Conservation (phyloP, 2,329 filamentous ascomycete genomes). For the Cladosporium velox region DNA sequence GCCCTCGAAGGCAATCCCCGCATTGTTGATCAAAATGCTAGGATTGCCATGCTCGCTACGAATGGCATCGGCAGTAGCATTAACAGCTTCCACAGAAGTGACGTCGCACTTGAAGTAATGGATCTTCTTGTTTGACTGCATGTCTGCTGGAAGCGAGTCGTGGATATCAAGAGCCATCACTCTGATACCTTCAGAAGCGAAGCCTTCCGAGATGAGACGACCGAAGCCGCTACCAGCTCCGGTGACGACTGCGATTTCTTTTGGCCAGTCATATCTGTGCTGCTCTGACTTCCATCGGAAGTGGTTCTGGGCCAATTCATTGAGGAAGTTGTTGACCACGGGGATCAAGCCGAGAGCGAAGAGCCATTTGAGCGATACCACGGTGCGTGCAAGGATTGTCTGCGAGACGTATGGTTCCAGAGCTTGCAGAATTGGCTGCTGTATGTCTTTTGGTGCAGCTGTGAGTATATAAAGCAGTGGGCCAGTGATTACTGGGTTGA, state of each 20-base stretch:
- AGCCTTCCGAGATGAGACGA: slow-evolving; percentile 37
- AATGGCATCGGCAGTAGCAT: slow-evolving; percentile 43
- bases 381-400: slow-evolving; percentile 30
- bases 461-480: slow-evolving; percentile 36
- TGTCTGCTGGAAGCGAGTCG: slow-evolving; percentile 36
- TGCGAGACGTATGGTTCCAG: slow-evolving; percentile 33
- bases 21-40: slow-evolving; percentile 54
- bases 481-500: slow-evolving; percentile 35
- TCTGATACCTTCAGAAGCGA: slow-evolving; percentile 40
- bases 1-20: slow-evolving; percentile 50
- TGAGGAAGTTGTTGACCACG: slow-evolving; percentile 33
- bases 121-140: slow-evolving; percentile 37
- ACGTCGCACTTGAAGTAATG: slow-evolving; percentile 51
- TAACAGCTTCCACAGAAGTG: slow-evolving; percentile 50
- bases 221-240: slow-evolving; percentile 43
- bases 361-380: slow-evolving; percentile 35
- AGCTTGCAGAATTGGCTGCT: slow-evolving; percentile 33
- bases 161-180: slow-evolving; percentile 44
- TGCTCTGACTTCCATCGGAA: slow-evolving; percentile 42
- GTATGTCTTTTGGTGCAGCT: slow-evolving; percentile 32
- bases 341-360: slow-evolving; percentile 36
- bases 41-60: slow-evolving; percentile 46
- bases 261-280: slow-evolving; percentile 38
- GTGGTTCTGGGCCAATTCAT: slow-evolving; percentile 37
- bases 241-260: slow-evolving; percentile 42